Evolutionary conservation across 495 filamentous ascomycete species (phyloP).

Genomic region (Aspergillus homomorphus): DNA sequence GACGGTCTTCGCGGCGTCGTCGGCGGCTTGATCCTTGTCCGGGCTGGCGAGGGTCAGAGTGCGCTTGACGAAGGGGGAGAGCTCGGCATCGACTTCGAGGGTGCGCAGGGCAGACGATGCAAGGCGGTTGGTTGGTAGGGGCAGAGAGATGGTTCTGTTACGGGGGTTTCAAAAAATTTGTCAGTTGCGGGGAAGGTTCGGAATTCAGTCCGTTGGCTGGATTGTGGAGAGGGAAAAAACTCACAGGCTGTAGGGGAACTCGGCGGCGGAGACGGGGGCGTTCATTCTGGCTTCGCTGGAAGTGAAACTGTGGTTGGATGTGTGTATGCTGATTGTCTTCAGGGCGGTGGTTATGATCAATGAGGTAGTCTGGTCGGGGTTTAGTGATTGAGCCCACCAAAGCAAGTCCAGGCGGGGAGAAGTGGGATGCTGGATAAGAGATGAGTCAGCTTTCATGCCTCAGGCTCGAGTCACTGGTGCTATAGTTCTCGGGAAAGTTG

Average conservation of each 20-base stretch:
- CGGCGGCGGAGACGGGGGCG: slow-evolving; percentile 9
- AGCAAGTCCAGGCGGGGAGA: neutral
- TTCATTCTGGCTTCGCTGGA: slow-evolving; percentile 12
- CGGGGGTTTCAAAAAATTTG: slow-evolving; percentile 14
- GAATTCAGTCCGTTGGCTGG: neutral
- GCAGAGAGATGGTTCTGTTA: slow-evolving; percentile 70
- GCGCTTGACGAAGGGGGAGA: slow-evolving; percentile 78
- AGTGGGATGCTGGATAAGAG: slow-evolving; percentile 7
- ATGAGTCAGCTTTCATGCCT: slow-evolving; percentile 7
- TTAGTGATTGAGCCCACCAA: neutral
- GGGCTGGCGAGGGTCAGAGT: slow-evolving; percentile 56
- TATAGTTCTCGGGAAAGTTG: slow-evolving; percentile 5
- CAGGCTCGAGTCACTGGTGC: neutral
- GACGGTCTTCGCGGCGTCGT: slow-evolving; percentile 49
- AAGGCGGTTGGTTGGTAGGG: slow-evolving; percentile 78
- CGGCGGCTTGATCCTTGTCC: slow-evolving; percentile 14
- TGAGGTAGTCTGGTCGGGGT: neutral
- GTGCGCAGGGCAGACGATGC: slow-evolving; percentile 72
- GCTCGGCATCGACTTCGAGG: slow-evolving; percentile 81
- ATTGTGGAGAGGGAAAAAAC: slow-evolving; percentile 16
- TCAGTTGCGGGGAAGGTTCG: slow-evolving; percentile 3
- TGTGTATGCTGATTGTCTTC: no score
- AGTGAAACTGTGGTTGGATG: neutral
- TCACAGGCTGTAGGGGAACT: slow-evolving; percentile 74
- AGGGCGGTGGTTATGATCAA: neutral